Evolutionary conservation across 106 monocot species (phyloP).

Genomic region (Apostasia ramifera): DNA sequence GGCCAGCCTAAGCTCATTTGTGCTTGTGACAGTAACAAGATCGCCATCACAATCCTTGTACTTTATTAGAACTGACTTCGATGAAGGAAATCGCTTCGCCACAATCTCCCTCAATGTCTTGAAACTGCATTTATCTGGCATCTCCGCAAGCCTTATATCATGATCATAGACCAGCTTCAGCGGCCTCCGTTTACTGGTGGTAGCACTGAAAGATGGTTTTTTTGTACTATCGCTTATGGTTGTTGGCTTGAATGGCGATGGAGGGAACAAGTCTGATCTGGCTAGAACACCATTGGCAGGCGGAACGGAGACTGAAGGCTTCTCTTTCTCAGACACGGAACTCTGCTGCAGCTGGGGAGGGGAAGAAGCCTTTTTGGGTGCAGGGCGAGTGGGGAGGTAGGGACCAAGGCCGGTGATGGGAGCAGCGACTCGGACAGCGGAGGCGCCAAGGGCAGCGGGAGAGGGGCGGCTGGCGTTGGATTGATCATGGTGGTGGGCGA

Average conservation of each 20-base stretch:
- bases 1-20: constrained; percentile 65
- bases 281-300: neutral
- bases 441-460: constrained; percentile 80
- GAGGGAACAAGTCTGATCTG: neutral
- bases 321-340: neutral
- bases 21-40: constrained; percentile 80
- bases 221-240: neutral
- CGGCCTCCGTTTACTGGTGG: constrained; percentile 32
- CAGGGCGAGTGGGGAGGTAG: constrained; percentile 71
- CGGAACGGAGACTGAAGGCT: neutral
- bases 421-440: constrained; percentile 40
- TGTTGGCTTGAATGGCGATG: neutral
- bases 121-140: constrained; percentile 68
- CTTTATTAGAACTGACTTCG: constrained; percentile 77
- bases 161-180: constrained; percentile 93
- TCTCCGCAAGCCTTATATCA: constrained; percentile 84
- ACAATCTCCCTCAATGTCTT: constrained; percentile 68
- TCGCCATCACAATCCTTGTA: constrained; percentile 84
- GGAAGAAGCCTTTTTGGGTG: constrained; percentile 37
- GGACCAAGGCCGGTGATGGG: constrained; percentile 80
- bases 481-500: neutral
- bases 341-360: constrained; percentile 4
- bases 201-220: neutral
- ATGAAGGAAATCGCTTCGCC: constrained; percentile 58
- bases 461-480: constrained; percentile 46